These are phyloP conservation scores for Xylaria sp. DNA, from an alignment of 2,329 filamentous ascomycete species.

Conservation along the genomic window DNA sequence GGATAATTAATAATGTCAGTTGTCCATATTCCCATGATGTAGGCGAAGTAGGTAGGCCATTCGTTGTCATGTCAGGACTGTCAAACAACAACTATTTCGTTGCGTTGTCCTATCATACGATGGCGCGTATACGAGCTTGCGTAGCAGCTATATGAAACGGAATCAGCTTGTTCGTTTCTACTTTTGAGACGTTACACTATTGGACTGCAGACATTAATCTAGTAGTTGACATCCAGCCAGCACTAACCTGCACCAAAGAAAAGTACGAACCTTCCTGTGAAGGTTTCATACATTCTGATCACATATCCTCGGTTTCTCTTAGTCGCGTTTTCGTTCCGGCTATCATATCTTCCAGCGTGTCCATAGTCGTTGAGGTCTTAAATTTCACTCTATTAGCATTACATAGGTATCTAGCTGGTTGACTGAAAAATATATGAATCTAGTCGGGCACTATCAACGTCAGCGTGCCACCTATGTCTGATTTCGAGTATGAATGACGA, in stretches of 20 bases:
- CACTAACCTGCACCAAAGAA: background rate
- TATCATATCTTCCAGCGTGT: background rate
- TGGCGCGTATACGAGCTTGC: background rate
- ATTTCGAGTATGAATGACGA: background rate
- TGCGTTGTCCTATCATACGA: background rate
- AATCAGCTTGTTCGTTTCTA: background rate
- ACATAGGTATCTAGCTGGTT: too few species aligned
- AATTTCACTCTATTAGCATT: background rate
- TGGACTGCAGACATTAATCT: background rate
- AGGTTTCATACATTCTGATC: background rate
- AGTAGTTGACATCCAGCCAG: background rate
- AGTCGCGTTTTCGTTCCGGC: background rate
- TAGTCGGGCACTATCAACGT: background rate
- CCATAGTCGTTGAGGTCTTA: background rate
- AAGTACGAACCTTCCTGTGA: background rate
- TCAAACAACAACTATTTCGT: background rate
- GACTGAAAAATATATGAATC: background rate
- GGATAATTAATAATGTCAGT: background rate
- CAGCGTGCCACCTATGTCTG: background rate
- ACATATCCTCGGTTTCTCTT: background rate
- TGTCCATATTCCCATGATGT: background rate
- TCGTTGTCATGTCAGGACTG: background rate
- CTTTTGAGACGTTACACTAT: background rate
- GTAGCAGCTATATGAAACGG: background rate
- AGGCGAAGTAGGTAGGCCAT: background rate